Base-by-base conservation (phyloP, 2,329 filamentous ascomycete genomes). In the Sphaerostilbella broomeana region DNA sequence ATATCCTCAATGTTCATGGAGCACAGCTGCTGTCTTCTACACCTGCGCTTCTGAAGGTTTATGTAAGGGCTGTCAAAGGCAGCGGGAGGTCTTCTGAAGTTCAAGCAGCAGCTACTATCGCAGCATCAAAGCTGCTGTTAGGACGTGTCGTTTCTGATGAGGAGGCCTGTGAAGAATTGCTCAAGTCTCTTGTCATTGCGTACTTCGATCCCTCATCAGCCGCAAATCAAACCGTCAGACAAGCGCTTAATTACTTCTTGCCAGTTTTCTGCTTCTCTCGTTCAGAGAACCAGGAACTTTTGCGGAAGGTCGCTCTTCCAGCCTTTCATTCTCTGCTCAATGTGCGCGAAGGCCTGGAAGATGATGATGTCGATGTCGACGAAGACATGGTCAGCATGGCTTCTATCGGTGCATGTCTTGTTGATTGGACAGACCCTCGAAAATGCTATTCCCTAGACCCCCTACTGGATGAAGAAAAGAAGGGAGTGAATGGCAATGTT, bases 371-470 rank as follows among this genome's bases (percentile, higher is more conserved):
- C 13, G 84, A 87, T 35, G 77, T 84, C 9, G 77, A 77, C 25
- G 83, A 84, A 42, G 81, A 79, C 48, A 88, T 94, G 79, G 84
- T 90, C 7, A 79, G 81, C 51, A 74, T 94, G 48, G 74, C 77
- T 29, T 77, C 81, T 3, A 85, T 94, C 42, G 87, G 86, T 1
- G 79, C 85, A 3, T 90, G 88, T 54, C 67, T 97, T 6, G 78
- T 89, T 1, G 90, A 97, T 58, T 97, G 90, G 92, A 97, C 90
- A 0, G 90, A 97, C 59, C 88, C 89, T 25, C 73, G 90, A 35
- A 89, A 94, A 60, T 86, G 67, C 64, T 84, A 64, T 63, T 73
- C 59, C 41, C 72, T 66, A 48, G 67, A 62, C 4, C 51, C 64
- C 1, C 53, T 71, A 2, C 63, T 67, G 43, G 76, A 84, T 34